phyloP scores from a whole-genome alignment of 1,139 yeast species.

The Geotrichum histeridarum region DNA sequence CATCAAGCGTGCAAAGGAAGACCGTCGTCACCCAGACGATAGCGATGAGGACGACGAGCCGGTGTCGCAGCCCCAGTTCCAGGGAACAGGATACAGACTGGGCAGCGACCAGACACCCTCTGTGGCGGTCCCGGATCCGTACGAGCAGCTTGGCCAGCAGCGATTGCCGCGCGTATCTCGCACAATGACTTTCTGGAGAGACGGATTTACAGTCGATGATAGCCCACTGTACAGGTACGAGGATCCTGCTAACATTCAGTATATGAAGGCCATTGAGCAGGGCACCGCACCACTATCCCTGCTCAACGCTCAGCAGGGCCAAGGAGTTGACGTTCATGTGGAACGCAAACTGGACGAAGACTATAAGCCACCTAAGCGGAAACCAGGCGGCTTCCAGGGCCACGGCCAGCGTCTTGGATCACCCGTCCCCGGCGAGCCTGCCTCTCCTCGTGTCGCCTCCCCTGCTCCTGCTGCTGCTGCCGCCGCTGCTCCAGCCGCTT shows the following conservation, averaged over 20 bases:
- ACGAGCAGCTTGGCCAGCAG: conserved; percentile 6
- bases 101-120: conserved; percentile 50
- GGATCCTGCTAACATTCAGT: conserved; percentile 77
- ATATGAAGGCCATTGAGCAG: conserved; percentile 71
- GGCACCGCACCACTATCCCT: conserved; percentile 92
- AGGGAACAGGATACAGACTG: conserved; percentile 75
- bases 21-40: conserved; percentile 38
- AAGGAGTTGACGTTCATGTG: conserved; percentile 94
- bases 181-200: conserved; percentile 90
- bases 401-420: conserved; percentile 86
- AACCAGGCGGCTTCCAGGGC: conserved; percentile 71
- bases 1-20: conserved; percentile 52
- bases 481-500: conserved; percentile 20
- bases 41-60: conserved; percentile 35
- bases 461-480: conserved; percentile 21
- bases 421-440: conserved; percentile 69
- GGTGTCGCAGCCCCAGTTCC: conserved; percentile 43
- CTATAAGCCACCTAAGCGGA: conserved; percentile 64
- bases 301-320: conserved; percentile 79
- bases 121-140: conserved; percentile 13
- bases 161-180: conserved; percentile 31
- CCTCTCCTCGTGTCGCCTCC: conserved; percentile 23
- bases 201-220: conserved; percentile 92
- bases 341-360: conserved; percentile 75
- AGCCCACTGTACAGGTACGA: conserved; percentile 83